Evolutionary conservation across 2,329 filamentous ascomycete species (phyloP), one percentile per base, ranked within the genome.

Genomic region (Didymella lethalis): DNA sequence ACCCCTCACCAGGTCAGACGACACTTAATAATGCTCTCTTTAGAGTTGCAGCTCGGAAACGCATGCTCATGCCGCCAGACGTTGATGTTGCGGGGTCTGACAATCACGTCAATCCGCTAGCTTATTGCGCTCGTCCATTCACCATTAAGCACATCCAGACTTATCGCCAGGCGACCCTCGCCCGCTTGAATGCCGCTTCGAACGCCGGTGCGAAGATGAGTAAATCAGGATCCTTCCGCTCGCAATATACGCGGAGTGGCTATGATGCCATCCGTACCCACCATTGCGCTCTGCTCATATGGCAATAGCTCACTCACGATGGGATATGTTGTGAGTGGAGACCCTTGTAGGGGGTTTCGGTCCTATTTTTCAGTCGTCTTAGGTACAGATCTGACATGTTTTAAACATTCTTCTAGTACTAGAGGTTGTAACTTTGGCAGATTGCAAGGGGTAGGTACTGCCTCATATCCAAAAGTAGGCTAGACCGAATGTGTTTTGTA

Each of bases 61-160:
- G 50, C 46, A 41, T 54, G 46, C 50, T 54, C 26, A 18, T 59
- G 46, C 46, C n/a, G 26, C 44, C 47, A 46, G 38, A 58, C 52
- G 55, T 62, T 61, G 56, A 28, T 63, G 64, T 73, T 76, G 73
- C 73, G 73, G 73, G 74, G 73, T 76, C 63, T 53, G 59, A 16
- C 29, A 36, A 75, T 72, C 73, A 73, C 73, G 64, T 73, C 73
- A 76, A 55, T 73, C 58, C 18, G 31, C 66, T 62, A 65, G 64
- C 61, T 62, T 54, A 76, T 76, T 67, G 66, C 73, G 73, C 65
- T 61, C 64, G 49, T 31, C 67, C 66, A 68, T 58, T 71, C 51
- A 59, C 57, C 51, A 55, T 59, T 59, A 47, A 71, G 64, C 63
- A 62, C 54, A 50, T 52, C 41, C 38, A 51, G 14, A 47, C 55